phyloP scores from a whole-genome alignment of 805 yeast species.

The Lachancea kluyveri region DNA sequence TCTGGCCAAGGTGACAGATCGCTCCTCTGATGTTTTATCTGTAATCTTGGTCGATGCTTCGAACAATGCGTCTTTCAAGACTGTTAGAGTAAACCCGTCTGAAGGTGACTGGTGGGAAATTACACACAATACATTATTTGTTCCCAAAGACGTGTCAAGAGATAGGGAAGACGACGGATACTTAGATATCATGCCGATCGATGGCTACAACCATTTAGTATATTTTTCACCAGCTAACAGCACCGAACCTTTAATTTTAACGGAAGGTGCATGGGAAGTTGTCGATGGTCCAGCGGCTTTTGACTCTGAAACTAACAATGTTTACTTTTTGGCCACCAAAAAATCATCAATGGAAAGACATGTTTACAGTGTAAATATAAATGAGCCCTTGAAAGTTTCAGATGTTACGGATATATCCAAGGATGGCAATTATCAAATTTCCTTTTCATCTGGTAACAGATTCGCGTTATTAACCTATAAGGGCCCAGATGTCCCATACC shows the following conservation, averaged over 20 bases:
- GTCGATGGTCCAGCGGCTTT: slow-evolving; percentile 60
- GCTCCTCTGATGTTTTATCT: slow-evolving; percentile 61
- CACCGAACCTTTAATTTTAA: slow-evolving; percentile 50
- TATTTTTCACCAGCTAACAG: slow-evolving; percentile 70
- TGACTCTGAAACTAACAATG: slow-evolving; percentile 45
- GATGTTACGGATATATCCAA: slow-evolving; percentile 44
- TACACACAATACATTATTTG: slow-evolving; percentile 51
- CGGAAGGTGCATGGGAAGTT: slow-evolving; percentile 89
- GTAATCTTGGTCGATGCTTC: slow-evolving; percentile 47
- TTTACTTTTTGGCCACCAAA: slow-evolving; percentile 64
- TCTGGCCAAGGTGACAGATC: slow-evolving; percentile 52
- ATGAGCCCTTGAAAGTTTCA: slow-evolving; percentile 33
- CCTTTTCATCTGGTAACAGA: slow-evolving; percentile 76
- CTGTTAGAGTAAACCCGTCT: slow-evolving; percentile 43
- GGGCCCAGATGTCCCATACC: slow-evolving; percentile 81
- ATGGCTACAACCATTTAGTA: slow-evolving; percentile 71
- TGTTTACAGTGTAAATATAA: slow-evolving; percentile 60
- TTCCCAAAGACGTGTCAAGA: slow-evolving; percentile 43
- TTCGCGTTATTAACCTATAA: slow-evolving; percentile 61
- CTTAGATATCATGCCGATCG: slow-evolving; percentile 65
- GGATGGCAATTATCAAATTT: slow-evolving; percentile 62
- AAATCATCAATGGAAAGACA: slow-evolving; percentile 81
- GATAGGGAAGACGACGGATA: slow-evolving; percentile 59
- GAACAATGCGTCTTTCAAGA: slow-evolving; percentile 27
- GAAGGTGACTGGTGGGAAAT: slow-evolving; percentile 76